phyloP scores from a whole-genome alignment of 2,329 filamentous ascomycete genomes.

The Penicillium sp. region DNA sequence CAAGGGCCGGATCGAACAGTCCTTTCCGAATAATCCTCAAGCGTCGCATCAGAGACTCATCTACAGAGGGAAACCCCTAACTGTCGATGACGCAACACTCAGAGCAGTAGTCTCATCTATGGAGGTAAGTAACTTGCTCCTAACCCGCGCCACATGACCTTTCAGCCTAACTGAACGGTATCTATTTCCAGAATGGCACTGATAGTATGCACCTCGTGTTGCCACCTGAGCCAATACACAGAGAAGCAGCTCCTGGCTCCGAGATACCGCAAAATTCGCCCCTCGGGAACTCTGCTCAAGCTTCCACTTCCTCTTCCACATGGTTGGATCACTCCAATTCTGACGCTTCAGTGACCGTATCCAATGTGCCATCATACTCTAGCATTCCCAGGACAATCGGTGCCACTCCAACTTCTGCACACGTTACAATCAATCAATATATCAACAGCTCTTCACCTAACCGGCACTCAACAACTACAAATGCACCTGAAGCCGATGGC shows the following conservation, averaged over 20 bases:
- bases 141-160: background rate
- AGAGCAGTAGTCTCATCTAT: slow-evolving; percentile 50
- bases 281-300: background rate
- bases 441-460: background rate
- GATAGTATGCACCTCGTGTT: slow-evolving; percentile 7
- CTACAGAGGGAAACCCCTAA: slow-evolving; percentile 54
- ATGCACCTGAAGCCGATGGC: background rate
- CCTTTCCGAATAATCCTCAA: slow-evolving; percentile 46
- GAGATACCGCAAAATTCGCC: background rate
- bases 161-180: background rate
- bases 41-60: slow-evolving; percentile 55
- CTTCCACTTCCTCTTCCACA: background rate
- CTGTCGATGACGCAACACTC: slow-evolving; percentile 49
- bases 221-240: background rate
- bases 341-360: background rate
- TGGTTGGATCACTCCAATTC: background rate
- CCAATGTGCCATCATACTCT: background rate
- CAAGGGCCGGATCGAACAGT: slow-evolving; percentile 51
- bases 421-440: background rate
- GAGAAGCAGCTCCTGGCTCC: background rate
- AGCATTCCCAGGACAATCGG: background rate
- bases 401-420: background rate
- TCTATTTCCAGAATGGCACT: background rate
- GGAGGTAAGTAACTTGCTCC: slow-evolving; percentile 40
- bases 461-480: background rate